Evolutionary conservation across 1,139 yeast genomes (phyloP), one percentile per base, ranked within the genome.

Genomic region (Candida tetrigidarum): DNA sequence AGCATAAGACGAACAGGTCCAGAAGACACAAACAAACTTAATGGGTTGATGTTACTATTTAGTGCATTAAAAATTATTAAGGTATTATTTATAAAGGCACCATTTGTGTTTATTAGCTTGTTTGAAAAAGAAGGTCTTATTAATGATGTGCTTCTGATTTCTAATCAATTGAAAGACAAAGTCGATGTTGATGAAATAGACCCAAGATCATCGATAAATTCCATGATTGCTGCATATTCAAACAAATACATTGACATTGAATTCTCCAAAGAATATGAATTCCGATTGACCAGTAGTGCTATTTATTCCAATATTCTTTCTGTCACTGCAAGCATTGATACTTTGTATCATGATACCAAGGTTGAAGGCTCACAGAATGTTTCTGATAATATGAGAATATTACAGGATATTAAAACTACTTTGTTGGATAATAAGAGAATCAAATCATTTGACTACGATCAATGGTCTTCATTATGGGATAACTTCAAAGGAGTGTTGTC

Each of bases 121-220:
- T 81, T 90, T 50, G 86, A 80, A 53, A 76, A 88, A 47, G 95
- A 90, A 55, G 97, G 97, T 0, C 65, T 86, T 19, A 66, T 86
- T 9, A 69, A 76, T 14, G 92, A 87, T 56, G 67, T 79, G 3
- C 54, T 57, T 9, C 48, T 49, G 1, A 58, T 63, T n/a, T 46
- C 64, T 16, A 48, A 57, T 9, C 46, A 47, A 25, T 49, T 60
- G 19, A 51, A 40, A 38, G 44, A 44, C 8, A 41, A 43, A 19
- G 51, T 43, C 14, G 41, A 45, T n/a, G 30, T 34, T 0, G 48
- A 45, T 11, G 44, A 51, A 20, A 25, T 27, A 14, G 50, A 48
- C 16, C 35, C 53, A 9, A 42, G 45, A 12, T 8, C 46, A 18
- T 22, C 41, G 10, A 30, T 42, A 20, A 41, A 43, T 32, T 41